Evolutionary conservation across 2,329 filamentous ascomycete genomes (phyloP), one percentile per base, ranked within the genome.

Genomic region (Talaromyces funiculosus): DNA sequence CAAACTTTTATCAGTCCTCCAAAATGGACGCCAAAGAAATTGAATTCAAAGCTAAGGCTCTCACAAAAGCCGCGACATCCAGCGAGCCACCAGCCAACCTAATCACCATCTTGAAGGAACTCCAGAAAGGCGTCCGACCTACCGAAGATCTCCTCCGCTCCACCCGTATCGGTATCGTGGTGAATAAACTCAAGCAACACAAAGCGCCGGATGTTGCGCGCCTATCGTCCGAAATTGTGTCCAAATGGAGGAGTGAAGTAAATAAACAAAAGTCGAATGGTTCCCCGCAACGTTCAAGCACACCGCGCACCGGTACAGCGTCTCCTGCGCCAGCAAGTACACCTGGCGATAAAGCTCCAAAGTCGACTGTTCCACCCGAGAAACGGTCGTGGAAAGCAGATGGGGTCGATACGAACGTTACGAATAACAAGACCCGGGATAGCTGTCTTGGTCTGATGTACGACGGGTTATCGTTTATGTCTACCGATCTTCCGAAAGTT

Each of bases 371-470:
- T 43, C 77, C 82, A 64, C 84, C 87, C 2, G 87, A 92, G 70
- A 94, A 92, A 80, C 86, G 94, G 67, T 90, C 85, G 67, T 90
- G 88, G 79, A 88, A 88, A 67, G 83, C 81, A n/a, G 94, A 97
- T 73, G 87, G 87, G 42, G 86, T 96, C 57, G 86, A 92, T 68
- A 84, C 85, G 68, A 85, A 87, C 65, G 84, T 91, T 57, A 97
- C 92, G 16, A 86, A 86, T 53, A 87, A 88, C 62, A 78, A 82
- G 61, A 83, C 84, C 20, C 89, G 94, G 62, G 90, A 97, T 78
- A 88, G 86, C 71, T 96, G 90, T 73, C 87, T 97, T 64, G 92
- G 91, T 54, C 83, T 99, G 45, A 84, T 99, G 74, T 99, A 97
- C 80, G 94, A 99, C 69, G 94, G 92, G 16, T 82, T 99, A 64